A percentile compares a stretch with the other conserved stretches of the same genome.
Conservation (phyloP, 495 filamentous ascomycete genomes). For the Daldinia caldariorum region DNA sequence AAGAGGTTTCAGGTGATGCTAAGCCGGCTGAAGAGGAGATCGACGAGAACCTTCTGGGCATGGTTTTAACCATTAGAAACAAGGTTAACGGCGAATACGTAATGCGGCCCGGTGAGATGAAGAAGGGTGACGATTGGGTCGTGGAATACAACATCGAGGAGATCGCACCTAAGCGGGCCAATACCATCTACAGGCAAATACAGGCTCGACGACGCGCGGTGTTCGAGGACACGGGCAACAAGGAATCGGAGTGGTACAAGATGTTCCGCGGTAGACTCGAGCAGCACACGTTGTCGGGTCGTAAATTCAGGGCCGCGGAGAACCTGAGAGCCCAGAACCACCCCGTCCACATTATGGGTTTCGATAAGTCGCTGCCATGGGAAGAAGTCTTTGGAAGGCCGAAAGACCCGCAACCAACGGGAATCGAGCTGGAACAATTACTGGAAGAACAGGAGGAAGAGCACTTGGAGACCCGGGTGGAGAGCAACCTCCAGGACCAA, state of each 20-base stretch:
- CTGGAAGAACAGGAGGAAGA: too few species aligned
- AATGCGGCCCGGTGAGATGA: conserved; percentile 65
- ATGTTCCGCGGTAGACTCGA: conserved; percentile 51
- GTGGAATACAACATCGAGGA: conserved; percentile 81
- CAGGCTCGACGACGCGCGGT: conserved; percentile 62
- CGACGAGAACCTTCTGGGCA: conserved; percentile 61
- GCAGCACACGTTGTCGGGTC: conserved; percentile 41
- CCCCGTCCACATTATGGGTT: conserved; percentile 50
- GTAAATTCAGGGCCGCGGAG: conserved; percentile 43
- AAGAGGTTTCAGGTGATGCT: conserved; percentile 17
- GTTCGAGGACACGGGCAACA: conserved; percentile 43
- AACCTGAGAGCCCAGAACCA: conserved; percentile 15
- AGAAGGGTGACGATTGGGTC: conserved; percentile 61
- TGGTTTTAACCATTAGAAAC: conserved; percentile 76
- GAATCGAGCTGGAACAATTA: too few species aligned
- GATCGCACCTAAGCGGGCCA: conserved; percentile 49
- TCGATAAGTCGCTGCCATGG: conserved; percentile 32
- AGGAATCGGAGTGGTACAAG: conserved; percentile 52
- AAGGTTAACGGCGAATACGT: conserved; percentile 74
- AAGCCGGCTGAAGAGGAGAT: conserved; percentile 14
- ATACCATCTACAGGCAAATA: conserved; percentile 60
- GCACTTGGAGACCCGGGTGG: too few species aligned
- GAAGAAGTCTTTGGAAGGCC: conserved; percentile 44
- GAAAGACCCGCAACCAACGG: not conserved
- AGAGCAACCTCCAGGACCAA: too few species aligned